Base-by-base conservation (phyloP, 495 filamentous ascomycete genomes). In the Daldinia grandis region DNA sequence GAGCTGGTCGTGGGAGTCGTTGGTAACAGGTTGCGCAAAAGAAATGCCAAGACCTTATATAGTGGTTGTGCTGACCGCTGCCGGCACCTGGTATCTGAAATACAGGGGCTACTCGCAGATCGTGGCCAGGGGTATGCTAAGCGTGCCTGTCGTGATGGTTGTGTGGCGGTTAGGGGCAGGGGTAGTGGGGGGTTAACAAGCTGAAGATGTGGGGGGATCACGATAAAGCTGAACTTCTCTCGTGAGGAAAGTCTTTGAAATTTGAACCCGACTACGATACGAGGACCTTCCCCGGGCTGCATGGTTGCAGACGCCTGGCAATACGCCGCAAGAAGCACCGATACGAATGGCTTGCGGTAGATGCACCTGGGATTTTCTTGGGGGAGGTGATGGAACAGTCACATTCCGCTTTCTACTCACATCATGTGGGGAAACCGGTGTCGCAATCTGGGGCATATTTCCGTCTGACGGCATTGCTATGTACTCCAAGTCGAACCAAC, bases 361-460 rank as follows among this genome's bases (percentile, higher is more conserved):
- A 21, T 17, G 19, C 47, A 59, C 51, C 30, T 53, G 50, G 42
- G 54, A 55, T 42, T 59, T 72, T 53, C 55, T 33, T 38, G 44
- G 59, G 47, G 19, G 9, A 63, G 21, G 25, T 62, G 33, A 68
- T 66, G 61, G 59, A 58, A 68, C 61, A 54, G 61, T 73, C 65
- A 56, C 64, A 73, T 72, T 72, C 64, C 38, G 55, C 37, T 27
- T 59, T 68, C 49, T 60, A 25, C 38, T 64, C 58, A 35, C 37
- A 63, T 72, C 59, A 72, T 68, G 69, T 63, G 69, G 60, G 60
- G 60, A 59, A 64, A 33, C 24, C 24, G 8, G 55, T 61, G 49
- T 57, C 24, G 40, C 38, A 60, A 49, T 44, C 40, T 68, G 44
- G 58, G 33, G 51, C 31, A 19, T 37, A 42, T 17, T 62, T 31